These are phyloP conservation scores for Allomyces macrogynus DNA, from an alignment of 192 early-diverging fungal species.

Conservation along the genomic window DNA sequence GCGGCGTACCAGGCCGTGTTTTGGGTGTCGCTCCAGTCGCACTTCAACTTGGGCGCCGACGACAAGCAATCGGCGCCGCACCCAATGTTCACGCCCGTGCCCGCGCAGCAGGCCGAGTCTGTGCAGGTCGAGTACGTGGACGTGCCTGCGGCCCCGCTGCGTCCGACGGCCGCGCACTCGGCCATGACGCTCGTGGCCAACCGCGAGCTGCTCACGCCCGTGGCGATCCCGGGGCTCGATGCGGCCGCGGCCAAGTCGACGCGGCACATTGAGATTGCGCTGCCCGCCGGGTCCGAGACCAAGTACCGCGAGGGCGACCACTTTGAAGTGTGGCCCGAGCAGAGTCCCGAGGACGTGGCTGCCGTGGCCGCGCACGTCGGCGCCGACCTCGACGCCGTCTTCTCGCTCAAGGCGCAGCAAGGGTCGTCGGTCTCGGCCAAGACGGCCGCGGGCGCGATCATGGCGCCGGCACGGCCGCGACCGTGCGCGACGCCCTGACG, in stretches of 20 bases:
- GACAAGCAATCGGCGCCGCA: background rate
- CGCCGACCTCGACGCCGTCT: background rate
- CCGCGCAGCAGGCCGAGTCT: background rate
- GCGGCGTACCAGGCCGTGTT: background rate
- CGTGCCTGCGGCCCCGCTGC: background rate
- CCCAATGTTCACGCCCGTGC: conserved; percentile 1
- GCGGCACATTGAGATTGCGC: background rate
- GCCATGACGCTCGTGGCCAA: background rate
- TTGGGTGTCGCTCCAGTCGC: background rate
- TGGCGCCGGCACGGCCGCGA: conserved; percentile 13
- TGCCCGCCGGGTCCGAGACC: background rate
- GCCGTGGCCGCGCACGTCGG: conserved; percentile 3
- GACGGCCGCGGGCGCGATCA: background rate
- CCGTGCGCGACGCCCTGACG: conserved; percentile 20
- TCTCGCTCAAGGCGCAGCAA: background rate
- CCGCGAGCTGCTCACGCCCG: background rate
- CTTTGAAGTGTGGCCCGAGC: conserved; percentile 4
- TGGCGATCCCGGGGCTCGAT: background rate
- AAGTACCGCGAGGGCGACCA: conserved; percentile 5
- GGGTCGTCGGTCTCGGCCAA: background rate
- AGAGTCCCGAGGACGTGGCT: background rate
- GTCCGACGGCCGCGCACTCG: background rate
- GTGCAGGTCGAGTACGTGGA: background rate
- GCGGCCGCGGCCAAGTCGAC: background rate
- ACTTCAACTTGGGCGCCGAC: background rate